These are phyloP conservation scores for Diophrys appendiculata DNA, from an alignment of 73 alveolate species.

Conservation along the genomic window DNA sequence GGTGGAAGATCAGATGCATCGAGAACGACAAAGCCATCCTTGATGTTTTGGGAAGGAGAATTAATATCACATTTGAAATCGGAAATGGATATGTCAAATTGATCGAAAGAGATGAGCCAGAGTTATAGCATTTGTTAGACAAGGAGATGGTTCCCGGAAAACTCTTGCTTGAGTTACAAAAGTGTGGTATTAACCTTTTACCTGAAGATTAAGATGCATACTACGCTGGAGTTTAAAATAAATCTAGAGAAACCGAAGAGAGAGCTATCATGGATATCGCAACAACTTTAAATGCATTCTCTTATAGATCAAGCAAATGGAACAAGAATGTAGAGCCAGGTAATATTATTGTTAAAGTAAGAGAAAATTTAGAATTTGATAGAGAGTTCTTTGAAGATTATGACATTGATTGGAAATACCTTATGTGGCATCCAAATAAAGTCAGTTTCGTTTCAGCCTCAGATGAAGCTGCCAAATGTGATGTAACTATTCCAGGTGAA, in stretches of 20 bases:
- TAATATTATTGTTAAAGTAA: conserved; percentile 53
- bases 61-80: conserved; percentile 61
- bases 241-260: conserved; percentile 66
- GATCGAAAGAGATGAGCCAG: conserved; percentile 68
- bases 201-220: conserved; percentile 75
- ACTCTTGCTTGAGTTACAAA: conserved; percentile 58
- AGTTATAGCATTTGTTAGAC: conserved; percentile 56
- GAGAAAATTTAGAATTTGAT: conserved; percentile 72
- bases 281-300: conserved; percentile 53
- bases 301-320: conserved; percentile 62
- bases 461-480: conserved; percentile 29
- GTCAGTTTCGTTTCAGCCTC: conserved; percentile 39
- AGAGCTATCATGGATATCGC: conserved; percentile 70
- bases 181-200: conserved; percentile 72
- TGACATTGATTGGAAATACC: conserved; percentile 73
- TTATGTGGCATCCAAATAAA: conserved; percentile 65
- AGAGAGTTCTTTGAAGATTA: conserved; percentile 75
- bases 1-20: conserved; percentile 78
- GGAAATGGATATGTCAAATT: conserved; percentile 70
- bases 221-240: conserved; percentile 52
- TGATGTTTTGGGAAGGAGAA: conserved; percentile 69
- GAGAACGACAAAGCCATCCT: conserved; percentile 62
- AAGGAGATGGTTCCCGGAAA: conserved; percentile 68
- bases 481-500: conserved; percentile 32
- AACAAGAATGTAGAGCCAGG: conserved; percentile 45